These are phyloP conservation scores for Cicer pinnatifidum DNA, from an alignment of 306 rosid genomes.

Conservation along the genomic window DNA sequence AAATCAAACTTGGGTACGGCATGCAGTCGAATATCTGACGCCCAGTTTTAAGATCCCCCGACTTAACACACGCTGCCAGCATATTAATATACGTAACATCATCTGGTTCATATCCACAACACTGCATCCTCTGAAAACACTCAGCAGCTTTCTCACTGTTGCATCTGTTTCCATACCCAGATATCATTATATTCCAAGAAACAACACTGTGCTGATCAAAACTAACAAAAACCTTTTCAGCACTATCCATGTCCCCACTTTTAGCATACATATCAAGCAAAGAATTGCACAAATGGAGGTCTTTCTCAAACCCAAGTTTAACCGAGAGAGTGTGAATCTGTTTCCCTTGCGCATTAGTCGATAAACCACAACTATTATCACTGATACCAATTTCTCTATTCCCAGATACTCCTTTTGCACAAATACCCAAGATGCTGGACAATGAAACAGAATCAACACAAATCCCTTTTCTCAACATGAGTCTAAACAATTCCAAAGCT, in stretches of 20 bases:
- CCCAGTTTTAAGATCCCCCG: slow-evolving; percentile 63
- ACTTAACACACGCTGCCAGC: slow-evolving; percentile 70
- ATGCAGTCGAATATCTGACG: slow-evolving; percentile 72
- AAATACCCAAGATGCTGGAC: slow-evolving; percentile 66
- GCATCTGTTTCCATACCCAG: slow-evolving; percentile 66
- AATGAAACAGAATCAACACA: slow-evolving; percentile 67
- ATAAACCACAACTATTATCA: slow-evolving; percentile 35
- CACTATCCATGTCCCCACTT: slow-evolving; percentile 62
- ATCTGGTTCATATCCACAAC: slow-evolving; percentile 62
- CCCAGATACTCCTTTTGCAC: slow-evolving; percentile 54
- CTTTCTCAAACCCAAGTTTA: slow-evolving; percentile 69
- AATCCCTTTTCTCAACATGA: slow-evolving; percentile 66
- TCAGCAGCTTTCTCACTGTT: slow-evolving; percentile 58
- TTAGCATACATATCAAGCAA: slow-evolving; percentile 80
- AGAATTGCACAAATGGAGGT: slow-evolving; percentile 71
- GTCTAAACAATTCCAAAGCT: slow-evolving; percentile 60
- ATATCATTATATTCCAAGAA: slow-evolving; percentile 82
- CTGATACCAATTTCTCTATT: slow-evolving; percentile 48
- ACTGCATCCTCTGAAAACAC: slow-evolving; percentile 57
- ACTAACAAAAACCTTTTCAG: slow-evolving; percentile 61
- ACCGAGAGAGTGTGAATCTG: slow-evolving; percentile 60
- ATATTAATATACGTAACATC: slow-evolving; percentile 73
- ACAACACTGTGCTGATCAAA: slow-evolving; percentile 55
- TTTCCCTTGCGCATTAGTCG: slow-evolving; percentile 50
- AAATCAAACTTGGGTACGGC: slow-evolving; percentile 61